Percentiles rank a stretch among this genome's conserved stretches.
Conservation (phyloP, 2,329 filamentous ascomycete genomes). For the Capronia americana region DNA sequence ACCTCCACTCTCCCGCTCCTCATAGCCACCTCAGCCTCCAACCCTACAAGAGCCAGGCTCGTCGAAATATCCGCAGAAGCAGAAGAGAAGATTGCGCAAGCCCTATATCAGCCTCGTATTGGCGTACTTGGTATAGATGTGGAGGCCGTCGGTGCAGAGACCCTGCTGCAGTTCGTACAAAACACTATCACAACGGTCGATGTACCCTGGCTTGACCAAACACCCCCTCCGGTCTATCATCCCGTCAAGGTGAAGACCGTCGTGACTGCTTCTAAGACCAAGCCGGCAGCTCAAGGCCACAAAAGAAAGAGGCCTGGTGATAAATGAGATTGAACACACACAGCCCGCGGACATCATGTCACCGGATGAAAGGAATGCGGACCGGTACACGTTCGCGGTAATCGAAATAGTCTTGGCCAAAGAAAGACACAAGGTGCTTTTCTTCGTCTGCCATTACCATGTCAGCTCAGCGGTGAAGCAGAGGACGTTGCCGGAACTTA, state of each 20-base stretch:
- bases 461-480: constrained; percentile 21
- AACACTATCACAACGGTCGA: constrained; percentile 29
- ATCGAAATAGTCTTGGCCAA: constrained; percentile 77
- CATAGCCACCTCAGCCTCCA: constrained; percentile 31
- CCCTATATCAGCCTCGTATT: constrained; percentile 34
- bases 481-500: constrained; percentile 48
- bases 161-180: constrained; percentile 23
- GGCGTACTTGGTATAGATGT: constrained; percentile 32
- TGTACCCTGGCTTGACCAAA: constrained; percentile 34
- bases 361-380: constrained; percentile 77
- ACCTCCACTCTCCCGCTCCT: constrained; percentile 32
- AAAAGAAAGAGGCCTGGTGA: constrained; percentile 22
- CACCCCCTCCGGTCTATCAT: constrained; percentile 22
- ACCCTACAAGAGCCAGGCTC: constrained; percentile 21
- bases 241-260: constrained; percentile 31
- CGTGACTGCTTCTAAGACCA: constrained; percentile 17
- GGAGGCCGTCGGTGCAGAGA: constrained; percentile 21
- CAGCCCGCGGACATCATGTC: constrained; percentile 18
- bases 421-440: constrained; percentile 76
- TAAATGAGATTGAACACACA: constrained; percentile 10
- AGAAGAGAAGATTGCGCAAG: constrained; percentile 32
- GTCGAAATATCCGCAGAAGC: constrained; percentile 30
- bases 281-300: not conserved
- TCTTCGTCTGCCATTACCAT: constrained; percentile 69
- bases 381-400: constrained; percentile 76